Evolutionary conservation across 2,329 filamentous ascomycete genomes (phyloP).

Genomic region (Alternaria ethzedia): DNA sequence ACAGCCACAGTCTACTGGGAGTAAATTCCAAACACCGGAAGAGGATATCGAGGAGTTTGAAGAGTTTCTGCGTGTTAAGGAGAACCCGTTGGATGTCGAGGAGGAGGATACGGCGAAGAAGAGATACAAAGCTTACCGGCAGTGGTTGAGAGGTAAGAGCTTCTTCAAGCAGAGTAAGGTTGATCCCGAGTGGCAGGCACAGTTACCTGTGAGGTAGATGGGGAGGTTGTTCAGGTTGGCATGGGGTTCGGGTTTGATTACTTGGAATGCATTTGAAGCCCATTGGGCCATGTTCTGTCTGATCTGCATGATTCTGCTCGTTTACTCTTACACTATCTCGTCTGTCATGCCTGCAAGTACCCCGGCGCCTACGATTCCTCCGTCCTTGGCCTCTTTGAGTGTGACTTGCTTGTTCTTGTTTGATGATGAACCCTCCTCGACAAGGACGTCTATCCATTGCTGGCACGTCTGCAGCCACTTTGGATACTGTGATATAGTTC

Average conservation of each 20-base stretch:
- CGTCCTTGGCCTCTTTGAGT: constrained; percentile 59
- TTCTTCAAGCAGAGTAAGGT: constrained; percentile 84
- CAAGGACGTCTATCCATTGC: constrained; percentile 66
- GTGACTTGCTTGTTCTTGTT: constrained; percentile 55
- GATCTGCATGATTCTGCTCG: background rate
- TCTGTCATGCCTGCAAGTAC: constrained; percentile 58
- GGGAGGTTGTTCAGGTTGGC: background rate
- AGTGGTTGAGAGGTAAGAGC: constrained; percentile 94
- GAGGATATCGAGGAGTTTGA: constrained; percentile 75
- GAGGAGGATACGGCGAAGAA: constrained; percentile 90
- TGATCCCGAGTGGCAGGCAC: constrained; percentile 56
- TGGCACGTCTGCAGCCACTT: constrained; percentile 75
- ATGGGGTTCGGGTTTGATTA: background rate
- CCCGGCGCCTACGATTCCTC: constrained; percentile 63
- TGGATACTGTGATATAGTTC: constrained; percentile 80
- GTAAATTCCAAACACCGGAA: constrained; percentile 60
- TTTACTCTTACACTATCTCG: constrained; percentile 25
- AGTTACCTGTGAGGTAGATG: constrained; percentile 38
- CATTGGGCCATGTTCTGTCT: background rate
- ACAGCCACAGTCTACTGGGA: constrained; percentile 13
- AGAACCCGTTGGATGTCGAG: constrained; percentile 85
- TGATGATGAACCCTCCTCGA: constrained; percentile 50
- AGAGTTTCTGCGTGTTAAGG: constrained; percentile 76
- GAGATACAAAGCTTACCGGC: constrained; percentile 93
- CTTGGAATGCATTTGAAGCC: background rate